phyloP scores from a whole-genome alignment of 805 yeast species.

The Priceomyces melissophilus region DNA sequence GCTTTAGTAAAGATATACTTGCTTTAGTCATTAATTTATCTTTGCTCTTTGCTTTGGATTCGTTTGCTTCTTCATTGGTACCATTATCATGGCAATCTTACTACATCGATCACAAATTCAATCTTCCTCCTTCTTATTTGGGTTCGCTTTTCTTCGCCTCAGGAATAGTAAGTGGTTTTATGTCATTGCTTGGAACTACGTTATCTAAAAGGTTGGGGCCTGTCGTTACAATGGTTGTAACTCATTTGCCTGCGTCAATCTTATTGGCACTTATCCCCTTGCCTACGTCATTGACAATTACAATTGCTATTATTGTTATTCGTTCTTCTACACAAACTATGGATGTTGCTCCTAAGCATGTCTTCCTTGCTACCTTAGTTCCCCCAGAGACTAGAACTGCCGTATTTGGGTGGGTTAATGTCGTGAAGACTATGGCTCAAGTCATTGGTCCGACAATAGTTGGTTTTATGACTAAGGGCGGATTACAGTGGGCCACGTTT shows the following conservation, averaged over 20 bases:
- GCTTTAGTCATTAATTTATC: conserved; percentile 31
- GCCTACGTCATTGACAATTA: conserved; percentile 27
- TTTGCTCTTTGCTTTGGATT: conserved; percentile 38
- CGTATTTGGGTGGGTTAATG: conserved; percentile 43
- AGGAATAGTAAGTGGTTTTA: conserved; percentile 35
- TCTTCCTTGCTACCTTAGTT: conserved; percentile 41
- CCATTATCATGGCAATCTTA: conserved; percentile 46
- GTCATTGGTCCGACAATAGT: conserved; percentile 41
- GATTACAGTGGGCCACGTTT: conserved; percentile 41
- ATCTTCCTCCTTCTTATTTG: conserved; percentile 28
- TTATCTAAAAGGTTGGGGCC: conserved; percentile 44
- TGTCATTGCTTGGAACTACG: conserved; percentile 41
- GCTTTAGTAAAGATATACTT: conserved; percentile 14
- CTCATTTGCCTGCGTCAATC: conserved; percentile 43
- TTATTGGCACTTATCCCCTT: conserved; percentile 37
- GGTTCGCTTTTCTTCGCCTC: conserved; percentile 41
- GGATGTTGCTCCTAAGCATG: conserved; percentile 49
- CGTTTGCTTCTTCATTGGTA: conserved; percentile 43
- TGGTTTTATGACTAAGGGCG: conserved; percentile 35
- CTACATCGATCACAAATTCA: conserved; percentile 37
- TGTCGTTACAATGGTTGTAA: conserved; percentile 41
- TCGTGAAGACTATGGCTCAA: conserved; percentile 40
- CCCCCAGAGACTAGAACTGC: conserved; percentile 40
- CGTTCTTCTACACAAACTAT: conserved; percentile 42
- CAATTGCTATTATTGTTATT: conserved; percentile 29